Evolutionary conservation across 75 land plant species (phyloP).

Genomic region (Selaginella tamariscina): DNA sequence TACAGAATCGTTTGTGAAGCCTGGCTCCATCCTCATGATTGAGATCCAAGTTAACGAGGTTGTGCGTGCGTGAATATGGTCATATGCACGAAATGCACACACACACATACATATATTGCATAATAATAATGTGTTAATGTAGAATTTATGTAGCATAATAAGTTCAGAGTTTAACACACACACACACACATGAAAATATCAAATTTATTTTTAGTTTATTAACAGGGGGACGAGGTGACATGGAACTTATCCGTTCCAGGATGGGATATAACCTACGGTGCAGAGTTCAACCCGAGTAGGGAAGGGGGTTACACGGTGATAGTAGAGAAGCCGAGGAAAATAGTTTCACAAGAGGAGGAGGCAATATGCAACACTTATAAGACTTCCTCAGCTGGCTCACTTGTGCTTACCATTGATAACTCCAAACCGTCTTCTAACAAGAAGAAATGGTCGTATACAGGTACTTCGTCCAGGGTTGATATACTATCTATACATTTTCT

Average conservation of each 20-base stretch:
- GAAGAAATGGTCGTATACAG: conserved; percentile 66
- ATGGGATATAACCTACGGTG: conserved; percentile 77
- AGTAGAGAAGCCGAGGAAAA: conserved; percentile 49
- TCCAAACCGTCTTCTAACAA: conserved; percentile 35
- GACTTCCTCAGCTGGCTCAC: conserved; percentile 48
- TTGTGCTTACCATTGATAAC: conserved; percentile 76
- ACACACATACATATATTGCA: too few relatives aligned
- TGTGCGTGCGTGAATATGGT: too few relatives aligned
- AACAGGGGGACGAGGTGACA: conserved; percentile 20
- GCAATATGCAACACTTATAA: conserved; percentile 65
- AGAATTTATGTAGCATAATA: too few relatives aligned
- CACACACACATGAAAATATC: too few relatives aligned
- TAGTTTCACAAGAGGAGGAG: conserved; percentile 32
- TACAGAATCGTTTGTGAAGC: conserved; percentile 58
- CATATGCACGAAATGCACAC: too few relatives aligned
- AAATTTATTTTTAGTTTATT: neutral
- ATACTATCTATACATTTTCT: too few relatives aligned
- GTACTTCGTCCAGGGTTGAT: conserved; percentile 31
- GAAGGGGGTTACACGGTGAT: conserved; percentile 51
- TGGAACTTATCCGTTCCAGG: conserved; percentile 88
- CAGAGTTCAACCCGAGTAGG: conserved; percentile 58
- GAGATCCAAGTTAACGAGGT: conserved; percentile 85
- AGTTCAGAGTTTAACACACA: too few relatives aligned
- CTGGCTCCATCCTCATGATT: conserved; percentile 62
- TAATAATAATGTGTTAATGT: too few relatives aligned